These are phyloP conservation scores for Hypholoma fasciculare DNA, from an alignment of 768 basidiomycete species.

Conservation along the genomic window DNA sequence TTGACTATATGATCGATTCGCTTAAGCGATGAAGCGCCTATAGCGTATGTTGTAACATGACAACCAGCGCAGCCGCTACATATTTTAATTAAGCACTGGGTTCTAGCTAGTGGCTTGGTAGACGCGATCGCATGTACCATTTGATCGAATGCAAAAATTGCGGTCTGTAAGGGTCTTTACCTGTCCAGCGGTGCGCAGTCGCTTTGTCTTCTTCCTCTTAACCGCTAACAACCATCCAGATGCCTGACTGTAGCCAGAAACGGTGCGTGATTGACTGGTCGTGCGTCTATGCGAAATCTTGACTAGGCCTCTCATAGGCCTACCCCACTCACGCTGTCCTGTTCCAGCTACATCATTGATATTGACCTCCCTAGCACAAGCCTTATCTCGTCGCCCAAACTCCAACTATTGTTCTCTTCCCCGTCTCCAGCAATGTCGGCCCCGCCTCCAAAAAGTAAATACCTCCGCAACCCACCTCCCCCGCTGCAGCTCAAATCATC, in stretches of 20 bases:
- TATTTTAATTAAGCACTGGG: too few species aligned
- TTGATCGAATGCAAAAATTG: background rate
- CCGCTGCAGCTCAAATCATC: slow-evolving; percentile 7
- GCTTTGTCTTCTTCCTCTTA: background rate
- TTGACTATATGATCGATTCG: too few species aligned
- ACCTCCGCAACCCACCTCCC: slow-evolving; percentile 9
- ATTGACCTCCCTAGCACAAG: background rate
- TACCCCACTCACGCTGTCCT: background rate
- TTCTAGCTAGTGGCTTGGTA: too few species aligned
- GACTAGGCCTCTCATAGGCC: background rate
- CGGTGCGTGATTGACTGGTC: background rate
- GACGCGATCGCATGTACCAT: background rate
- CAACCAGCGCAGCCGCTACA: too few species aligned
- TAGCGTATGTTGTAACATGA: too few species aligned
- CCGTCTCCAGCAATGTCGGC: background rate
- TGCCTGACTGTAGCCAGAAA: background rate
- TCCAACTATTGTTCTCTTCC: background rate
- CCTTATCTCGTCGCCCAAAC: background rate
- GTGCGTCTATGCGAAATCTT: background rate
- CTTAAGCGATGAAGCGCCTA: too few species aligned
- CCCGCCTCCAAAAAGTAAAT: background rate
- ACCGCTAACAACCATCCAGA: background rate
- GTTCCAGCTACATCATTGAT: background rate
- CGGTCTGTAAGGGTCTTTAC: background rate
- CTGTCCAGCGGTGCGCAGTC: background rate